A percentile compares a stretch with the other conserved stretches of the same genome.
phyloP scores from a whole-genome alignment of 2,329 filamentous ascomycete genomes.

The Daldinia eschscholtzii region DNA sequence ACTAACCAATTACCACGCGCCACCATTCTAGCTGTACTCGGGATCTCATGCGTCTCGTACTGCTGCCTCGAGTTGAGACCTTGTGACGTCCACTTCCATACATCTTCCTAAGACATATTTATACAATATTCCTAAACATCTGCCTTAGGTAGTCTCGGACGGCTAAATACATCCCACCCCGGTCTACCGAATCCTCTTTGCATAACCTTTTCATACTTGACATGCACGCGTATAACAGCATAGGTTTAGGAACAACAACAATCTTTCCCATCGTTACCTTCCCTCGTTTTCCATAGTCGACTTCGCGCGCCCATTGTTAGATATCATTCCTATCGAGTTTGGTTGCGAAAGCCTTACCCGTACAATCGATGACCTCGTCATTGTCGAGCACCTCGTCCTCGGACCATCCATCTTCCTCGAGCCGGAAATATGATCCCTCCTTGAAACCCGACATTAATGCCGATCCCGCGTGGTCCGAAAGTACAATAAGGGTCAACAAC shows the following conservation, averaged over 20 bases:
- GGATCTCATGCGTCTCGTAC: slow-evolving; percentile 26
- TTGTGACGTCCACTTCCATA: slow-evolving; percentile 34
- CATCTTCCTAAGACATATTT: not conserved
- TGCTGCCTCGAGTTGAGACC: slow-evolving; percentile 34
- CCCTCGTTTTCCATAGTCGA: slow-evolving; percentile 1
- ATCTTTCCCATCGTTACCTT: slow-evolving; percentile 11
- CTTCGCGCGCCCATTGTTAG: not conserved
- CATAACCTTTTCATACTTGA: slow-evolving; percentile 11
- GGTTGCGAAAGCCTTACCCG: slow-evolving; percentile 28
- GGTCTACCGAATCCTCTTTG: slow-evolving; percentile 21
- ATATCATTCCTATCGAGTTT: slow-evolving; percentile 9
- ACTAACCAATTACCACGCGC: slow-evolving; percentile 40
- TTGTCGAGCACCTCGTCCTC: slow-evolving; percentile 48
- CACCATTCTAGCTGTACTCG: slow-evolving; percentile 38
- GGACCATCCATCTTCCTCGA: slow-evolving; percentile 49
- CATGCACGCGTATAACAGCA: slow-evolving; percentile 20
- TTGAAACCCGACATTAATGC: slow-evolving; percentile 34
- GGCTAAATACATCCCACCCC: slow-evolving; percentile 40
- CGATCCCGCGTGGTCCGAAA: slow-evolving; percentile 37
- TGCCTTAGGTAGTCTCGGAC: slow-evolving; percentile 28
- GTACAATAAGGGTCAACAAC: slow-evolving; percentile 42
- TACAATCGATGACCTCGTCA: slow-evolving; percentile 57
- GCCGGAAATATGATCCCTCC: slow-evolving; percentile 43
- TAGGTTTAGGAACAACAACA: slow-evolving; percentile 12
- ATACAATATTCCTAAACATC: not conserved